Base-by-base conservation (phyloP, 1,284 basidiomycete genomes). In the Ceratobasidium sp. region DNA sequence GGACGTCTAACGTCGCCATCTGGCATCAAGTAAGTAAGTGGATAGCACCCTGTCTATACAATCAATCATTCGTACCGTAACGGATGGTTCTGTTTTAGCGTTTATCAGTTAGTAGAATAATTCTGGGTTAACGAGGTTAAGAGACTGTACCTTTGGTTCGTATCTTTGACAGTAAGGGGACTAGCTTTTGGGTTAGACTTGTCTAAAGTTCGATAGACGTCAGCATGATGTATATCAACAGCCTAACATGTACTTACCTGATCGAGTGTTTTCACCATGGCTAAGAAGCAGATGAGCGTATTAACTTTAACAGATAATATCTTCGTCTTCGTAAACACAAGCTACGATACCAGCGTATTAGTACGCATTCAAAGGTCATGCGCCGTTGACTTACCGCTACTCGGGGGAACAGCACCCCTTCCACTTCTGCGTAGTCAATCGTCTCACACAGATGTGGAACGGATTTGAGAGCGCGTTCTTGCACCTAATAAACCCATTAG, bases 201-300 rank as follows among this genome's bases (percentile, higher is more conserved):
- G 89, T 86, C 90, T 92, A 78, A 13, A 23, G 40, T 26, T 40
- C 26, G 20, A 18, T 33, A 33, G 58, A 42, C 42, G 23, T 61
- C 10, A 70, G 68, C 39, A n/a, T 40, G 44, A 58, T 28, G 55
- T 15, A 67, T n/a, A 53, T 20, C 53, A 63, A 46, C 13, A 13
- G 20, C 12, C 40, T 33, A 40, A 61, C 23, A 23, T 44, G 1
- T 9, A 61, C 87, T 77, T 77, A 94, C 94, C 86, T 97, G 95
- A 86, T 99, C 97, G 55, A 99, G 89, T 1, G 95, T 97, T 82
- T 94, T 93, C 26, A 99, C 95, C 95, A 99, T 96, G 0, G 92
- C 88, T 53, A 96, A 87, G 86, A 99, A 98, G 77, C 96, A 97
- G 49, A 90, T 88, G 64, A 99, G 88, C 1, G 97, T 97, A 60